Percentiles rank a stretch among this genome's conserved stretches.
Evolutionary conservation across 148 eudicot species (phyloP).

Genomic region (Rhododendron mucronatum): DNA sequence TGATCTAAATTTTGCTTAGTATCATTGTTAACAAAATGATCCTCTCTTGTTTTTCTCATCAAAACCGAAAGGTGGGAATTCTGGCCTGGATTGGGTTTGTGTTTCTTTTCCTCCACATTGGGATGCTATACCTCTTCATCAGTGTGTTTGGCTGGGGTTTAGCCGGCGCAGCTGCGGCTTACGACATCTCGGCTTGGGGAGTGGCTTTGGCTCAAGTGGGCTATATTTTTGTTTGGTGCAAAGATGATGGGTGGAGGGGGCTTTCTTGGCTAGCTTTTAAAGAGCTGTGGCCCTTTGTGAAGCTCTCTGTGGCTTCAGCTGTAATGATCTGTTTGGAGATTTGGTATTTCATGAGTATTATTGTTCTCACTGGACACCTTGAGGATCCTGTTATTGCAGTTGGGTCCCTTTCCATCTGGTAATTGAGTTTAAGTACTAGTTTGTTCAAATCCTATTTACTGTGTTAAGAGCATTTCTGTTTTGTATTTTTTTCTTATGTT

Average conservation of each 20-base stretch:
- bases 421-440: background rate
- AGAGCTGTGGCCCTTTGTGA: slow-evolving; percentile 72
- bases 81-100: slow-evolving; percentile 80
- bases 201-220: slow-evolving; percentile 64
- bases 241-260: slow-evolving; percentile 80
- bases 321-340: slow-evolving; percentile 91
- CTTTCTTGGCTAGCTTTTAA: slow-evolving; percentile 76
- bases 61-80: slow-evolving; percentile 28
- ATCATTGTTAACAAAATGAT: background rate
- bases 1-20: background rate
- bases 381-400: slow-evolving; percentile 78
- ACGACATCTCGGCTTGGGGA: slow-evolving; percentile 76
- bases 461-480: background rate
- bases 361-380: slow-evolving; percentile 96
- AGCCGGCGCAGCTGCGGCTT: slow-evolving; percentile 73
- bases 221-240: slow-evolving; percentile 75
- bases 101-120: slow-evolving; percentile 52
- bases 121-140: slow-evolving; percentile 52
- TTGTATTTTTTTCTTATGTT: background rate
- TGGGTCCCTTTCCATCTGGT: slow-evolving; percentile 96
- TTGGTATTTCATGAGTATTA: slow-evolving; percentile 96
- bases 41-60: background rate
- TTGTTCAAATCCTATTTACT: background rate
- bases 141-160: slow-evolving; percentile 72
- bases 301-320: slow-evolving; percentile 78